phyloP scores from a whole-genome alignment of 1,284 basidiomycete genomes.

The Cryptococcus floricola region DNA sequence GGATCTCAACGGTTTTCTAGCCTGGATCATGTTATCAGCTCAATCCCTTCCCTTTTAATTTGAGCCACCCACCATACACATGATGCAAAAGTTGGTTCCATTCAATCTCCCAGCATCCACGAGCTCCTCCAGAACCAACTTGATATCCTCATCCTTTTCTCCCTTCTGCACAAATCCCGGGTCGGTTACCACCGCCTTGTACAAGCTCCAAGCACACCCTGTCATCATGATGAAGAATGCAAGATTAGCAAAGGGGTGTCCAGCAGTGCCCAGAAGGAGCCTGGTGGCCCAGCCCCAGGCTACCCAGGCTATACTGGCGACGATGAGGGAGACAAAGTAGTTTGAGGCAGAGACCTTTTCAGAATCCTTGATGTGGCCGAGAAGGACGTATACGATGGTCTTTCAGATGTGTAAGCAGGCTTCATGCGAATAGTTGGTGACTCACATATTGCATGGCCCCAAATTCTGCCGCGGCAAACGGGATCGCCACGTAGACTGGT shows the following conservation, averaged over 20 bases:
- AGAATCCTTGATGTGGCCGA: constrained; percentile 29
- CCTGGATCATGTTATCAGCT: constrained; percentile 49
- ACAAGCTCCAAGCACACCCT: constrained; percentile 82
- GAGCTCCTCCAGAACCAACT: constrained; percentile 83
- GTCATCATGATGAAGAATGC: constrained; percentile 67
- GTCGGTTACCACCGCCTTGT: constrained; percentile 80
- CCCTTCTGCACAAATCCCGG: constrained; percentile 84
- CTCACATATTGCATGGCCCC: constrained; percentile 88
- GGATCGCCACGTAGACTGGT: constrained; percentile 83
- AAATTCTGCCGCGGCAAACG: constrained; percentile 77
- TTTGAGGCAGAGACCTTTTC: constrained; percentile 55
- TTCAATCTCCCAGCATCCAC: constrained; percentile 83
- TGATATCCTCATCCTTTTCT: constrained; percentile 69
- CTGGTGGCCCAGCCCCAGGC: constrained; percentile 70
- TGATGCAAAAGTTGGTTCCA: constrained; percentile 92
- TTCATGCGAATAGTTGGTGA: constrained; percentile 9
- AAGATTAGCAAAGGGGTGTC: constrained; percentile 70
- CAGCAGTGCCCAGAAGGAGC: constrained; percentile 54
- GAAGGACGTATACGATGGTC: constrained; percentile 29
- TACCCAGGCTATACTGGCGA: constrained; percentile 81
- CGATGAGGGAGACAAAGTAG: constrained; percentile 89
- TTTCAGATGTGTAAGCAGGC: constrained; percentile 5
- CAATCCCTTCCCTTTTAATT: neutral
- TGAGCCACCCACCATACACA: constrained; percentile 65
- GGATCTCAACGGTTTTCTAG: constrained; percentile 83